Evolutionary conservation across 2,329 filamentous ascomycete genomes (phyloP), one percentile per base, ranked within the genome.

Genomic region (Anisogramma anomala): DNA sequence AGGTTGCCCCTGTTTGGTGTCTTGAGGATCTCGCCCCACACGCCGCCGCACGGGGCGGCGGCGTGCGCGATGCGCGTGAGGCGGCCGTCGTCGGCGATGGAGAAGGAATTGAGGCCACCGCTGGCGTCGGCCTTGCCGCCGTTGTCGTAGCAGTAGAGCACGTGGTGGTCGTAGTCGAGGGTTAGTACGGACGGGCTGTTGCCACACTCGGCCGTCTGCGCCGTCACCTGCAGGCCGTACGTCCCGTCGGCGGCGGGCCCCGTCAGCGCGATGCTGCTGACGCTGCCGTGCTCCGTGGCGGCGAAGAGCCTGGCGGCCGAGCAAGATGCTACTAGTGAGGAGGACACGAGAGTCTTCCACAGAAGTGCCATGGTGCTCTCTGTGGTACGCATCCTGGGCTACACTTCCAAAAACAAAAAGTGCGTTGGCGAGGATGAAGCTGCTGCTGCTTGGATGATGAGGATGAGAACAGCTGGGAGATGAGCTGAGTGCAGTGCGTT

Each of bases 101-200:
- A 50, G 43, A 69, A 64, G 3, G 63, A 58, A 10, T 57, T 55
- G 42, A 81, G 56, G 2, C 65, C 63, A 35, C 72, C 73, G 7
- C 3, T 30, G 27, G 27, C 14, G n/a, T 30, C 27, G 6, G 55
- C 49, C 15, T 55, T 54, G 32, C 69, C 58, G 14, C 68, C 72
- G 60, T 82, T 77, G 49, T 82, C 70, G 33, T 73, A 5, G 5
- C 6, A 5, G 22, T 9, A 5, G 22, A 23, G 22, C 22, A 23
- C 22, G 22, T 23, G 22, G 45, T 66, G 63, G 33, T 60, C 52
- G 42, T 63, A 55, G 53, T 77, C 69, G 20, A 77, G 63, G 14
- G 72, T 71, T 44, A 82, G 59, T 75, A 77, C 82, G 9, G 74
- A 71, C 5, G 77, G 72, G 46, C 67, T 71, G 3, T 61, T 58